Conservation (phyloP, 1,284 basidiomycete genomes). For the Anthracocystis setariae region DNA sequence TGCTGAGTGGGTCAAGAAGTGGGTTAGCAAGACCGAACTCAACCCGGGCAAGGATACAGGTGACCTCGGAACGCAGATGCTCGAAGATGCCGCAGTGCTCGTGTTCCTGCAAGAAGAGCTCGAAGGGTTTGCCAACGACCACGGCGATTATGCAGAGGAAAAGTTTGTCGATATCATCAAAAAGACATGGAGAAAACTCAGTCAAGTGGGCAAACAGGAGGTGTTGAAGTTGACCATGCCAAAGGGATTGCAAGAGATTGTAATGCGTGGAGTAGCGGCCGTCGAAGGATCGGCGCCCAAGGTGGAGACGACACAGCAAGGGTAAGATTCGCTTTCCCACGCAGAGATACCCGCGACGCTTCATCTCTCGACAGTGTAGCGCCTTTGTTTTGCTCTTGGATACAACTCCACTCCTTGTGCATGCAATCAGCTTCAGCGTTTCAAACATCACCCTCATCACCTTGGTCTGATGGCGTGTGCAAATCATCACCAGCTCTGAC, state of each 20-base stretch:
- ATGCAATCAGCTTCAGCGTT: slow-evolving; percentile 18
- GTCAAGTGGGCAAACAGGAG: slow-evolving; percentile 49
- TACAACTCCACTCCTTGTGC: slow-evolving; percentile 22
- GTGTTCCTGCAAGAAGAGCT: slow-evolving; percentile 63
- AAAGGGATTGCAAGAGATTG: slow-evolving; percentile 38
- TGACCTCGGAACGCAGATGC: slow-evolving; percentile 53
- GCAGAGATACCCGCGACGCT: slow-evolving; percentile 1
- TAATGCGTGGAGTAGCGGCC: slow-evolving; percentile 46
- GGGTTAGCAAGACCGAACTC: slow-evolving; percentile 64
- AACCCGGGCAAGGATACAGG: slow-evolving; percentile 48
- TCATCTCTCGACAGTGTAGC: background rate
- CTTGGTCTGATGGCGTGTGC: slow-evolving; percentile 3
- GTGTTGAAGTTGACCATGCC: slow-evolving; percentile 64
- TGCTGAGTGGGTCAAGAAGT: slow-evolving; percentile 50
- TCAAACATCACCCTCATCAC: background rate
- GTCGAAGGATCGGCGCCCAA: slow-evolving; percentile 17
- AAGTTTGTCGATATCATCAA: slow-evolving; percentile 64
- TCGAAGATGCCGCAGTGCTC: slow-evolving; percentile 65
- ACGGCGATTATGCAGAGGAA: slow-evolving; percentile 51
- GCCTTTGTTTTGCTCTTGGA: slow-evolving; percentile 25
- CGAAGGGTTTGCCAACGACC: slow-evolving; percentile 51
- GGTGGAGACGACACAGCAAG: slow-evolving; percentile 9
- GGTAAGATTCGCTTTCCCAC: slow-evolving; percentile 22
- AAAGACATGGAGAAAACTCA: slow-evolving; percentile 65
- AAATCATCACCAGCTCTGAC: background rate